Evolutionary conservation across 2,329 filamentous ascomycete genomes (phyloP).

Genomic region (Aspergillus pseudoglaucus): DNA sequence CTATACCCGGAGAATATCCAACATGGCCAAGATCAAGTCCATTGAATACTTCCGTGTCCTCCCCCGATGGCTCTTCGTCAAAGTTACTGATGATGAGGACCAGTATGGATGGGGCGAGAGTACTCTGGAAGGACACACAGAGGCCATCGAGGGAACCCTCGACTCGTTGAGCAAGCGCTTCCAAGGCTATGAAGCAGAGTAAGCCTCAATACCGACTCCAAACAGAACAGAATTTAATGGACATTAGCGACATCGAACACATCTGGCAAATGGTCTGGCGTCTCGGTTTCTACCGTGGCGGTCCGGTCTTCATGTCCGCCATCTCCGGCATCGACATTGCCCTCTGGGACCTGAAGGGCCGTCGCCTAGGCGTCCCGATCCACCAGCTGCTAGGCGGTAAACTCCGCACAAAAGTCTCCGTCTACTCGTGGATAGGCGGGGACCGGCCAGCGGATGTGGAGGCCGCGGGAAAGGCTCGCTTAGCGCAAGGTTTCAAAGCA

Average conservation of each 20-base stretch:
- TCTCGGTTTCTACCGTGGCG: slow-evolving; percentile 67
- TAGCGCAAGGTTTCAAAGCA: slow-evolving; percentile 35
- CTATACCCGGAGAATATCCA: neutral
- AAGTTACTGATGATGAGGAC: slow-evolving; percentile 62
- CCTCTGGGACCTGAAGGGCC: slow-evolving; percentile 69
- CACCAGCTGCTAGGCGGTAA: slow-evolving; percentile 70
- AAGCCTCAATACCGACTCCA: slow-evolving; percentile 12
- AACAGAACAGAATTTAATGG: neutral
- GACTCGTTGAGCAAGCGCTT: slow-evolving; percentile 59
- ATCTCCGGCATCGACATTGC: slow-evolving; percentile 73
- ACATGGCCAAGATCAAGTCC: slow-evolving; percentile 57
- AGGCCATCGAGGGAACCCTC: slow-evolving; percentile 66
- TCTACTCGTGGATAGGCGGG: slow-evolving; percentile 75
- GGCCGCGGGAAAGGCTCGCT: slow-evolving; percentile 46
- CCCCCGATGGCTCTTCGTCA: slow-evolving; percentile 72
- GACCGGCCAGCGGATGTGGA: slow-evolving; percentile 64
- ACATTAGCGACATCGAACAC: slow-evolving; percentile 64
- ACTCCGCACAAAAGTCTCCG: slow-evolving; percentile 60
- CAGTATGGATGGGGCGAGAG: slow-evolving; percentile 68
- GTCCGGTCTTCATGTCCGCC: slow-evolving; percentile 74
- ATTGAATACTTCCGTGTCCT: slow-evolving; percentile 71
- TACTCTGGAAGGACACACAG: slow-evolving; percentile 65
- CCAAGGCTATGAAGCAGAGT: slow-evolving; percentile 65
- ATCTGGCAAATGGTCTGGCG: slow-evolving; percentile 72
- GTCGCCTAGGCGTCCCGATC: slow-evolving; percentile 59